Percentiles rank a stretch among this genome's conserved stretches.
These are phyloP conservation scores for Fusarium sp. DNA, from an alignment of 2,329 filamentous ascomycete species.

Conservation along the genomic window DNA sequence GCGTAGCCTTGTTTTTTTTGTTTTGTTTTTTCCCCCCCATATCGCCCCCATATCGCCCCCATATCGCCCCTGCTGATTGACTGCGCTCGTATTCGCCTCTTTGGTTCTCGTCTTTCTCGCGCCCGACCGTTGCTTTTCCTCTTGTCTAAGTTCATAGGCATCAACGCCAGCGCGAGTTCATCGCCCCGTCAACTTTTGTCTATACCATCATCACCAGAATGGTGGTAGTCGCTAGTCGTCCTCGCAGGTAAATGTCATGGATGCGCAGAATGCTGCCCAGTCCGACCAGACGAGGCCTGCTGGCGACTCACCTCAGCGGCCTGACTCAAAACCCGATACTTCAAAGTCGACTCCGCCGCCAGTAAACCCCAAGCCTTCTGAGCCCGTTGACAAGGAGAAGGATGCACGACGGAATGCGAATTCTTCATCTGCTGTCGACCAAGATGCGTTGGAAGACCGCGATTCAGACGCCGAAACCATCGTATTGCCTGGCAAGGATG, in stretches of 20 bases:
- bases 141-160: conserved; percentile 27
- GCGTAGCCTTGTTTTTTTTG: conserved; percentile 14
- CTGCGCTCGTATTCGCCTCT: conserved; percentile 22
- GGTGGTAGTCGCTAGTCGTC: conserved; percentile 63
- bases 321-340: conserved; percentile 38
- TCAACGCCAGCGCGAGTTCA: conserved; percentile 39
- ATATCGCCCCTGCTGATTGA: conserved; percentile 5
- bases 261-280: conserved; percentile 74
- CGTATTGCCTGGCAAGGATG: conserved; percentile 72
- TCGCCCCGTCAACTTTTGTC: conserved; percentile 36
- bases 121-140: conserved; percentile 21
- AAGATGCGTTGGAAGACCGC: conserved; percentile 61
- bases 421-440: conserved; percentile 37
- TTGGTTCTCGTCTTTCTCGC: conserved; percentile 18
- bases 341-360: conserved; percentile 38
- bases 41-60: not conserved
- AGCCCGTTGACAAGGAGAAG: conserved; percentile 34
- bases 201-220: conserved; percentile 59
- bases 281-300: conserved; percentile 68
- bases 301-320: conserved; percentile 62
- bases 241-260: conserved; percentile 71
- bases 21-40: conserved; percentile 9
- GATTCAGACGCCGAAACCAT: conserved; percentile 80
- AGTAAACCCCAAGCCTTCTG: conserved; percentile 38
- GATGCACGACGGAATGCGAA: conserved; percentile 49